A percentile compares a stretch with the other conserved stretches of the same genome.
These are phyloP conservation scores for Candida multigemmis DNA, from an alignment of 805 yeast species.

Conservation along the genomic window DNA sequence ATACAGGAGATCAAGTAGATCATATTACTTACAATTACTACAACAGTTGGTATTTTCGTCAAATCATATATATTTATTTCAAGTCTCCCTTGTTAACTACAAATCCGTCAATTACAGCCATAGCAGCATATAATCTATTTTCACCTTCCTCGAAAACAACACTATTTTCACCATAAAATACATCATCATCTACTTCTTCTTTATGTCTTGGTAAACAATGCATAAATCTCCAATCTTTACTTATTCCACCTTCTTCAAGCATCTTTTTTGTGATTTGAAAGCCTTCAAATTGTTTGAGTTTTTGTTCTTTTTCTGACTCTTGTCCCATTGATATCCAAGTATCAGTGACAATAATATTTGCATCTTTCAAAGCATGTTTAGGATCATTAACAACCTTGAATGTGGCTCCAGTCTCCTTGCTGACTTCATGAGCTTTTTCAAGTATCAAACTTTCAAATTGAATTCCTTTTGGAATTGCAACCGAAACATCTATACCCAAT, in stretches of 20 bases:
- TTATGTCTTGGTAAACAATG: slow-evolving; percentile 95
- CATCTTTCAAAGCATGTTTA: slow-evolving; percentile 55
- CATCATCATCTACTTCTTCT: slow-evolving; percentile 91
- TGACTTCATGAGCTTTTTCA: slow-evolving; percentile 43
- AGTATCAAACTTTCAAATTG: slow-evolving; percentile 51
- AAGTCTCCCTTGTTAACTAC: slow-evolving; percentile 74
- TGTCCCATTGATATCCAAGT: slow-evolving; percentile 99
- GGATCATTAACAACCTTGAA: slow-evolving; percentile 68
- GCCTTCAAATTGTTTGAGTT: slow-evolving; percentile 74
- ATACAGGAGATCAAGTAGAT: no score
- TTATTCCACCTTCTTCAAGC: slow-evolving; percentile 49
- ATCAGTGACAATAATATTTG: slow-evolving; percentile 86
- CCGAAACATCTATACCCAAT: slow-evolving; percentile 71
- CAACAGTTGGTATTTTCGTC: no score
- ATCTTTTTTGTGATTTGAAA: slow-evolving; percentile 73
- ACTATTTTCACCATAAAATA: slow-evolving; percentile 72
- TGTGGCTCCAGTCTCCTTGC: slow-evolving; percentile 30
- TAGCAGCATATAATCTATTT: slow-evolving; percentile 91
- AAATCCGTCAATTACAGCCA: slow-evolving; percentile 85
- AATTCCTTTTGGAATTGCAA: slow-evolving; percentile 78
- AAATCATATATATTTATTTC: no score
- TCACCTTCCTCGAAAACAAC: slow-evolving; percentile 94
- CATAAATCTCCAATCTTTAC: slow-evolving; percentile 79
- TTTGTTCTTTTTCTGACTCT: slow-evolving; percentile 65
- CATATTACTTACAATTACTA: no score